Conservation (phyloP, 1,139 yeast genomes). For the Diutina scorzettiae region DNA sequence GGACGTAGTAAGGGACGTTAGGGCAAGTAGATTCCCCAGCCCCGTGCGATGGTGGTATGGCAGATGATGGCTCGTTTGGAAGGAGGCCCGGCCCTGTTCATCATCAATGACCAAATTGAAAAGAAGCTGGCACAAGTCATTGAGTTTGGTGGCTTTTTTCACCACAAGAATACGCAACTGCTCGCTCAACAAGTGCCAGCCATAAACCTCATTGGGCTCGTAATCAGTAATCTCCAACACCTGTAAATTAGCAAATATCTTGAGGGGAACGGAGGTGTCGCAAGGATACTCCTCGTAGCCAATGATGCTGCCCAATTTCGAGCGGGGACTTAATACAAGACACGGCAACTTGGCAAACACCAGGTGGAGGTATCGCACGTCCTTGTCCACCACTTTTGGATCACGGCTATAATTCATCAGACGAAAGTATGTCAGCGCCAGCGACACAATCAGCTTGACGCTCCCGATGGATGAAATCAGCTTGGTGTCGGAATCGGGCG, state of each 20-base stretch:
- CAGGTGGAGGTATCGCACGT: slow-evolving; percentile 47
- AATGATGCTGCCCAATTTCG: slow-evolving; percentile 41
- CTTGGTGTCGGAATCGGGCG: slow-evolving; percentile 34
- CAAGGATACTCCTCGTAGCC: slow-evolving; percentile 64
- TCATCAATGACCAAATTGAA: slow-evolving; percentile 44
- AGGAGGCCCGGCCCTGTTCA: slow-evolving; percentile 34
- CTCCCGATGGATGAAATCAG: slow-evolving; percentile 54
- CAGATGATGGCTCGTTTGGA: slow-evolving; percentile 15
- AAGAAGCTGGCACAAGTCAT: slow-evolving; percentile 38
- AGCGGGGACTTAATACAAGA: slow-evolving; percentile 45
- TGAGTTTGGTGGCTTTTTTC: slow-evolving; percentile 32
- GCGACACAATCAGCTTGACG: slow-evolving; percentile 42
- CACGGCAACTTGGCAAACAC: slow-evolving; percentile 60
- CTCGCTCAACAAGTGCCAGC: slow-evolving; percentile 50
- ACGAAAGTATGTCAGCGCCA: slow-evolving; percentile 35
- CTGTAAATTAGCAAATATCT: slow-evolving; percentile 47
- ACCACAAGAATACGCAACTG: slow-evolving; percentile 44
- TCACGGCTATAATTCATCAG: slow-evolving; percentile 26
- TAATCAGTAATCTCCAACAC: slow-evolving; percentile 48
- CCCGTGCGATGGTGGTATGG: neutral
- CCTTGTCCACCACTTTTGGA: slow-evolving; percentile 32
- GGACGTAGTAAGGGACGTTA: neutral
- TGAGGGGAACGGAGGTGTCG: slow-evolving; percentile 55
- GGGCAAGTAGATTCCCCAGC: neutral
- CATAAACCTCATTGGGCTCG: slow-evolving; percentile 54